These are phyloP conservation scores for Phaeosphaeriaceae sp. DNA, from an alignment of 2,329 filamentous ascomycete genomes.

Conservation along the genomic window DNA sequence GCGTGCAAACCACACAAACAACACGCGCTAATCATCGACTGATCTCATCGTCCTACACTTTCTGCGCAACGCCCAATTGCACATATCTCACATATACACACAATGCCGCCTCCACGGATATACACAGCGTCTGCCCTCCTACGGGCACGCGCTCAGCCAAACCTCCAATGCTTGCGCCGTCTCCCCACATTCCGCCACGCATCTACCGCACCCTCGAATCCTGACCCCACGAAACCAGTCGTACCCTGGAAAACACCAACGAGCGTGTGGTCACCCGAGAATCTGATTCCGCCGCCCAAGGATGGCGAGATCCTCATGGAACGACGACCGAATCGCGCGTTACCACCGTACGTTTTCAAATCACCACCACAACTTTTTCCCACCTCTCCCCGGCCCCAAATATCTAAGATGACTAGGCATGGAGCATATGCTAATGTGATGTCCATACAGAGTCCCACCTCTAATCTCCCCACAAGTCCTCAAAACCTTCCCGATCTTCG, in stretches of 20 bases:
- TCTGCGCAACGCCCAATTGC: conserved; percentile 8
- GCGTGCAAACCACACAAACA: conserved; percentile 35
- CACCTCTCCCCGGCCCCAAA: not conserved
- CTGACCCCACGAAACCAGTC: conserved; percentile 29
- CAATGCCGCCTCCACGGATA: conserved; percentile 39
- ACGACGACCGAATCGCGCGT: conserved; percentile 40
- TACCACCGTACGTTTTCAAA: conserved; percentile 46
- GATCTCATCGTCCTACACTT: conserved; percentile 21
- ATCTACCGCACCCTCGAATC: conserved; percentile 23
- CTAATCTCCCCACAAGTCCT: conserved; percentile 40
- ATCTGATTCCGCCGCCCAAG: conserved; percentile 44
- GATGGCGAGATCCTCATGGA: conserved; percentile 45
- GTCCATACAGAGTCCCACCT: conserved; percentile 37
- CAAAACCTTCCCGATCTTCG: conserved; percentile 81
- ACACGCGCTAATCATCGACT: conserved; percentile 18
- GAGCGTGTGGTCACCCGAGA: conserved; percentile 48
- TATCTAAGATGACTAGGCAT: too few relatives aligned
- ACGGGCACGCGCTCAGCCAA: conserved; percentile 28
- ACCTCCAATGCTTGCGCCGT: conserved; percentile 31
- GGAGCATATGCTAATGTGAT: not conserved
- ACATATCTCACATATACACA: conserved; percentile 9
- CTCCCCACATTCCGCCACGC: conserved; percentile 27
- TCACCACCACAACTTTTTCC: not conserved
- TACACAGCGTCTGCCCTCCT: conserved; percentile 20
- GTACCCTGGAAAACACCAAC: conserved; percentile 49